Evolutionary conservation across 345 rosid genomes (phyloP).

Genomic region (Corchorus capsularis): DNA sequence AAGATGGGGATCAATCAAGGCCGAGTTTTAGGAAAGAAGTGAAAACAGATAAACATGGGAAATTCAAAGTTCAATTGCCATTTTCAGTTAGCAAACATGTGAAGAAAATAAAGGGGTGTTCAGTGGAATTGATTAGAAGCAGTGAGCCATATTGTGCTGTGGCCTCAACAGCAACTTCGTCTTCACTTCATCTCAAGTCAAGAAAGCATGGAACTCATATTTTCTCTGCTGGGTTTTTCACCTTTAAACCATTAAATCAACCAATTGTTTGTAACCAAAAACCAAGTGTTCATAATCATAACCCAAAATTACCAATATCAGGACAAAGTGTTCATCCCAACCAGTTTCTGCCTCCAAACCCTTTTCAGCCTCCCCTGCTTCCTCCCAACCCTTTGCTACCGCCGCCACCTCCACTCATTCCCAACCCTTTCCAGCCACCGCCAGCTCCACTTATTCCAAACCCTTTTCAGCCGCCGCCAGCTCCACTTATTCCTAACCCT

Average conservation of each 20-base stretch:
- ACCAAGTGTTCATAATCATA: slow-evolving; percentile 33
- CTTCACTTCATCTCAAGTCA: slow-evolving; percentile 58
- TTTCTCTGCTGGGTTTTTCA: slow-evolving; percentile 91
- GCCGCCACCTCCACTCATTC: slow-evolving; percentile 32
- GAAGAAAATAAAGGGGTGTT: slow-evolving; percentile 65
- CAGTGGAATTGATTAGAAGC: slow-evolving; percentile 65
- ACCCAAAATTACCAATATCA: slow-evolving; percentile 20
- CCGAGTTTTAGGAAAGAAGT: slow-evolving; percentile 53
- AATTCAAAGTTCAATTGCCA: slow-evolving; percentile 67
- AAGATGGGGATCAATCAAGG: slow-evolving; percentile 43
- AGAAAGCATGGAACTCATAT: slow-evolving; percentile 50
- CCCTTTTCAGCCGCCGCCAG: slow-evolving; percentile 32
- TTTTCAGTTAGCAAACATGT: slow-evolving; percentile 67
- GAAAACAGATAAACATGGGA: slow-evolving; percentile 71
- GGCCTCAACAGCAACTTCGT: slow-evolving; percentile 67
- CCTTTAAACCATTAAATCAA: slow-evolving; percentile 73
- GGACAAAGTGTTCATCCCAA: slow-evolving; percentile 15
- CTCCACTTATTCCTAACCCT: slow-evolving; percentile 47
- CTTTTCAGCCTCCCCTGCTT: slow-evolving; percentile 25
- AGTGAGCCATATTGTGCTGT: slow-evolving; percentile 73
- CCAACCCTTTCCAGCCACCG: slow-evolving; percentile 30
- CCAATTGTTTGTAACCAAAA: slow-evolving; percentile 65
- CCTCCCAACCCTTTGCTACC: slow-evolving; percentile 34
- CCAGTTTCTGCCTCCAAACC: slow-evolving; percentile 29
- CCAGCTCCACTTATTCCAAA: slow-evolving; percentile 13